A percentile compares a stretch with the other conserved stretches of the same genome.
Evolutionary conservation across 176 grass and related monocot species (phyloP).

Genomic region (Thinopyrum elongatum): DNA sequence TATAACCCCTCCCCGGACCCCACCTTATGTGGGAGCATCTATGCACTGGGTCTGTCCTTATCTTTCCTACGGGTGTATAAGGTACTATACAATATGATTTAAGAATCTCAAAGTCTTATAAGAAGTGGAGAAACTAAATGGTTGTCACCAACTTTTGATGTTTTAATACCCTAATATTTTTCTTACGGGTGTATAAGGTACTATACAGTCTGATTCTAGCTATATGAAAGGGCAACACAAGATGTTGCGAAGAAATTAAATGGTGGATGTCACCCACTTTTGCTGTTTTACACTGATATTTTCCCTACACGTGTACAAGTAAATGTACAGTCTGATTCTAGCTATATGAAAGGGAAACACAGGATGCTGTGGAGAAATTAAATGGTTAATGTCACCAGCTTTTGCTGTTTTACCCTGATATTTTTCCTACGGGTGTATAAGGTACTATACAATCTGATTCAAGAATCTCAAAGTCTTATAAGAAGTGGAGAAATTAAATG

Average conservation of each 20-base stretch:
- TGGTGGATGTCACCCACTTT: not conserved
- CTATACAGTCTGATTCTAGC: constrained; percentile 1
- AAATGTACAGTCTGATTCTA: constrained; percentile 2
- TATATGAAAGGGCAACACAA: not conserved
- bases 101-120: too few species aligned
- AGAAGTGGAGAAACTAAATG: too few species aligned
- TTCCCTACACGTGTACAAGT: not conserved
- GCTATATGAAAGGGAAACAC: not conserved
- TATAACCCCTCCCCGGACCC: too few species aligned
- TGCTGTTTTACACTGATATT: not conserved
- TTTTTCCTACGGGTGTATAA: not conserved
- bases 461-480: too few species aligned
- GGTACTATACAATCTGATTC: too few species aligned
- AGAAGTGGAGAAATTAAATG: too few species aligned
- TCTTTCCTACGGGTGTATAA: not conserved
- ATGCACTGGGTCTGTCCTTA: too few species aligned
- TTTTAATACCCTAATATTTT: too few species aligned
- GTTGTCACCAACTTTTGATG: too few species aligned
- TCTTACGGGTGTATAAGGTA: too few species aligned
- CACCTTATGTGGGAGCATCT: too few species aligned
- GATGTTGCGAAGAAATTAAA: not conserved
- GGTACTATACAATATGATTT: too few species aligned
- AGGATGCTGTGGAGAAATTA: not conserved
- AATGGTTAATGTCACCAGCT: not conserved
- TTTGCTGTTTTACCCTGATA: not conserved